A percentile compares a stretch with the other conserved stretches of the same genome.
Evolutionary conservation across 2,329 filamentous ascomycete species (phyloP).

Genomic region (Penicillium sp.): DNA sequence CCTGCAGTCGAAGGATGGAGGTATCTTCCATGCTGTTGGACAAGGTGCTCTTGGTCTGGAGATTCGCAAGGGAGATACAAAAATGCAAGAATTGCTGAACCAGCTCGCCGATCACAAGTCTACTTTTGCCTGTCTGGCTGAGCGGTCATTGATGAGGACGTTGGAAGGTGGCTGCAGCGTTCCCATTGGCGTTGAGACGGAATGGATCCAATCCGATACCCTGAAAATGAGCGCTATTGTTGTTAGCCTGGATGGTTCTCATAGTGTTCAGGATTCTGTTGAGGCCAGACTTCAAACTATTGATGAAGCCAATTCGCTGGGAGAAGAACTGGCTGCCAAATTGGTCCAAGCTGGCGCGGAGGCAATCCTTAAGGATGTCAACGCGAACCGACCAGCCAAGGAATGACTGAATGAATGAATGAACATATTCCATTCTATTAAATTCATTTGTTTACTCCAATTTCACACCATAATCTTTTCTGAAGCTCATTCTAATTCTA

Average conservation of each 20-base stretch:
- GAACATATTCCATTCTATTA: background rate
- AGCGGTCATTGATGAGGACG: constrained; percentile 21
- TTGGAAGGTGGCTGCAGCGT: constrained; percentile 25
- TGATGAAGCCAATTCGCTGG: background rate
- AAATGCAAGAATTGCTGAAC: constrained; percentile 13
- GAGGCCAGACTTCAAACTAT: background rate
- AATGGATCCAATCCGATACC: constrained; percentile 2
- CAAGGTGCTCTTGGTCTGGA: constrained; percentile 75
- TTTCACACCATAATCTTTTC: background rate
- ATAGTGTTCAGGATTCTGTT: background rate
- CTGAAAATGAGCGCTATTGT: constrained; percentile 6
- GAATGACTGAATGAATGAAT: background rate
- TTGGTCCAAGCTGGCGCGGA: background rate
- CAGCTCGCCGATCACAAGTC: constrained; percentile 18
- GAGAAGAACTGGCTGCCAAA: background rate
- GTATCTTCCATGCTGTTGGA: constrained; percentile 81
- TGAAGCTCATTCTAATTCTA: background rate
- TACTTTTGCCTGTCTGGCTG: constrained; percentile 21
- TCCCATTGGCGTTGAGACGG: constrained; percentile 28
- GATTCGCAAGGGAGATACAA: constrained; percentile 13
- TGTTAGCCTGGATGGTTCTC: constrained; percentile 6
- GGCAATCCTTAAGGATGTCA: background rate
- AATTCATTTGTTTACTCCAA: background rate
- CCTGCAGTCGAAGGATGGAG: constrained; percentile 63
- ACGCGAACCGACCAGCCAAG: background rate